Evolutionary conservation across 2,329 filamentous ascomycete species (phyloP).

Genomic region (Sarocladiaceae sp.): DNA sequence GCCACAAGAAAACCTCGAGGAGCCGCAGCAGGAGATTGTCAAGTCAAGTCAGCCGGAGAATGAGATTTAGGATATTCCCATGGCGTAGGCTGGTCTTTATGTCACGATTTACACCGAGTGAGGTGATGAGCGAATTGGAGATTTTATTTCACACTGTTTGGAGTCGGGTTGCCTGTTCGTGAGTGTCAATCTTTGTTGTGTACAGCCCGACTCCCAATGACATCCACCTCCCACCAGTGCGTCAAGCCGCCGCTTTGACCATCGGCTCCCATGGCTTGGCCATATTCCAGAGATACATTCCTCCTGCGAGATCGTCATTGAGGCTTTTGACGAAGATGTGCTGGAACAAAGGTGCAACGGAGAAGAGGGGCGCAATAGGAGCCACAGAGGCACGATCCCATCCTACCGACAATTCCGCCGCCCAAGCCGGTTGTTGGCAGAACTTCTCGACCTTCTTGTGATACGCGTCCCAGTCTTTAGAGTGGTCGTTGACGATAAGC

Average conservation of each 20-base stretch:
- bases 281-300: constrained; percentile 38
- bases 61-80: not conserved
- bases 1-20: constrained; percentile 17
- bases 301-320: constrained; percentile 24
- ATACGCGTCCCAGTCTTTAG: constrained; percentile 29
- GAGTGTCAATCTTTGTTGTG: constrained; percentile 4
- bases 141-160: constrained; percentile 2
- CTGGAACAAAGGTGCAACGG: constrained; percentile 24
- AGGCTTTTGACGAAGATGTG: constrained; percentile 29
- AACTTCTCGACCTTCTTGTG: constrained; percentile 29
- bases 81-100: constrained; percentile 1
- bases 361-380: constrained; percentile 23
- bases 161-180: not conserved
- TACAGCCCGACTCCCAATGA: not conserved
- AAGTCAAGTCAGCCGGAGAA: constrained; percentile 7
- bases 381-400: constrained; percentile 22
- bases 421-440: constrained; percentile 22
- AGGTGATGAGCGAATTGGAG: constrained; percentile 9
- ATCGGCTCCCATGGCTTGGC: constrained; percentile 38
- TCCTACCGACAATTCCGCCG: constrained; percentile 20
- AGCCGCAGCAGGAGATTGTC: constrained; percentile 2
- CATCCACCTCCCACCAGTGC: not conserved
- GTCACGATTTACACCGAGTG: constrained; percentile 3
- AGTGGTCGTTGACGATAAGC: constrained; percentile 32
- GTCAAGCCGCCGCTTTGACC: constrained; percentile 32